Percentiles rank a stretch among this genome's conserved stretches.
These are phyloP conservation scores for Kwoniella dejecticola DNA, from an alignment of 768 basidiomycete species.

Conservation along the genomic window DNA sequence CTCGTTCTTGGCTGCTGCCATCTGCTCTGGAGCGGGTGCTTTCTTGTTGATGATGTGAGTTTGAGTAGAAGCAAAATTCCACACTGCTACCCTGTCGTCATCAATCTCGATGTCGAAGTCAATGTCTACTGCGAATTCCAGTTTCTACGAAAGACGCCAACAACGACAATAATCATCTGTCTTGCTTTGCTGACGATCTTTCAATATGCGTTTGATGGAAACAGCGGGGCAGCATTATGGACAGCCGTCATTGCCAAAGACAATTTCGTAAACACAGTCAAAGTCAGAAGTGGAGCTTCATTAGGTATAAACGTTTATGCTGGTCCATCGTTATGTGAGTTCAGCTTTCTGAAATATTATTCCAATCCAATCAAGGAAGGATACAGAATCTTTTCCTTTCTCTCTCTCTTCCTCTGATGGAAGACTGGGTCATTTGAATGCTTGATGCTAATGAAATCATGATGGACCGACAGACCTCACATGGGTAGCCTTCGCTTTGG, in stretches of 20 bases:
- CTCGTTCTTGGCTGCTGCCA: slow-evolving; percentile 47
- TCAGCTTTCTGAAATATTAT: no score
- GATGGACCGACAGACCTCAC: slow-evolving; percentile 39
- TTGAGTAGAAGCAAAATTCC: no score
- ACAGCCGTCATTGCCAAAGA: slow-evolving; percentile 51
- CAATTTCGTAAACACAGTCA: slow-evolving; percentile 37
- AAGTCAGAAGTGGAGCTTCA: slow-evolving; percentile 30
- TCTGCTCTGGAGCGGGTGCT: slow-evolving; percentile 35
- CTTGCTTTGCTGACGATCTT: background rate
- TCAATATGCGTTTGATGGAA: background rate
- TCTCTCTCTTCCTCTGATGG: no score
- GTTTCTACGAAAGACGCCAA: background rate
- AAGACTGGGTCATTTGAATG: background rate
- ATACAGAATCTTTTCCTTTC: background rate
- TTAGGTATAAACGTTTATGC: slow-evolving; percentile 45
- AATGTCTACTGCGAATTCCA: background rate
- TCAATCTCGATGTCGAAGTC: no score
- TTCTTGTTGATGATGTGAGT: slow-evolving; percentile 47
- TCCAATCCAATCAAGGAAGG: no score
- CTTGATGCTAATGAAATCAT: no score
- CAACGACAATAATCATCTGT: no score
- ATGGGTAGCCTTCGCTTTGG: slow-evolving; percentile 52
- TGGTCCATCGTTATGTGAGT: slow-evolving; percentile 52
- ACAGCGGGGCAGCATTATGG: slow-evolving; percentile 52
- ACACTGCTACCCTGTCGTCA: no score